Percentiles rank a stretch among this genome's conserved stretches.
Conservation (phyloP, 208 protist species). For the Crithidia thermophila region DNA sequence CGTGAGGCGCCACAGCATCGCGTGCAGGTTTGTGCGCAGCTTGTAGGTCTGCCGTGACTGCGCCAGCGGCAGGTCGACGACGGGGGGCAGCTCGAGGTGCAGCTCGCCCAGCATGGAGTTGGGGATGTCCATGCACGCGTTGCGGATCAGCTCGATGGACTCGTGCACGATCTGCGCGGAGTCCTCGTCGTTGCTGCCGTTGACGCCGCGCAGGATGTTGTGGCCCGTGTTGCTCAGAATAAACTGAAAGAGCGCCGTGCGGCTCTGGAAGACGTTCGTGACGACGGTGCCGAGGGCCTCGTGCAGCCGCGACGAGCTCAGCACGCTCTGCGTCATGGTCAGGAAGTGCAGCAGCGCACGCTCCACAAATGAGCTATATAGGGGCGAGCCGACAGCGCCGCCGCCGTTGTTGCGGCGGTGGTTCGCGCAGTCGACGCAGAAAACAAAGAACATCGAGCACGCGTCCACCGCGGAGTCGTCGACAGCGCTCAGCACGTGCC, state of each 20-base stretch:
- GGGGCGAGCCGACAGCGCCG: slow-evolving; percentile 12
- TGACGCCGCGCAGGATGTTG: slow-evolving; percentile 71
- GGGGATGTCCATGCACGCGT: slow-evolving; percentile 69
- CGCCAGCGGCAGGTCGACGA: slow-evolving; percentile 76
- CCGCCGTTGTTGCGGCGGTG: slow-evolving; percentile 40
- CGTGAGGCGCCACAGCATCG: slow-evolving; percentile 66
- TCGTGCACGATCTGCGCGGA: slow-evolving; percentile 64
- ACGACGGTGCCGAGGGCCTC: slow-evolving; percentile 54
- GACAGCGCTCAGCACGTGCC: slow-evolving; percentile 51
- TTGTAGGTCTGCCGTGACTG: slow-evolving; percentile 78
- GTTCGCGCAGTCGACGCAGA: slow-evolving; percentile 69
- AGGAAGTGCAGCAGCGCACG: slow-evolving; percentile 73
- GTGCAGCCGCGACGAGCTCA: slow-evolving; percentile 54
- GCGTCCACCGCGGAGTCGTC: slow-evolving; percentile 46
- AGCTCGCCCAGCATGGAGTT: slow-evolving; percentile 52
- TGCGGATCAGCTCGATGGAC: slow-evolving; percentile 76
- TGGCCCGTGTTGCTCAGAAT: slow-evolving; percentile 76
- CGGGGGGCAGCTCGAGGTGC: slow-evolving; percentile 72
- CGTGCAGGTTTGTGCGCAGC: slow-evolving; percentile 74
- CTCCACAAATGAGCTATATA: slow-evolving; percentile 68
- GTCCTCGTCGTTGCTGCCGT: slow-evolving; percentile 51
- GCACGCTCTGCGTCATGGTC: slow-evolving; percentile 57
- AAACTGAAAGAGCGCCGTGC: slow-evolving; percentile 80
- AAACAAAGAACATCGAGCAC: slow-evolving; percentile 65
- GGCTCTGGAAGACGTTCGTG: slow-evolving; percentile 70